A percentile compares a stretch with the other conserved stretches of the same genome.
phyloP scores from a whole-genome alignment of 176 grass and related monocot genomes.

The Musa troglodytarum region DNA sequence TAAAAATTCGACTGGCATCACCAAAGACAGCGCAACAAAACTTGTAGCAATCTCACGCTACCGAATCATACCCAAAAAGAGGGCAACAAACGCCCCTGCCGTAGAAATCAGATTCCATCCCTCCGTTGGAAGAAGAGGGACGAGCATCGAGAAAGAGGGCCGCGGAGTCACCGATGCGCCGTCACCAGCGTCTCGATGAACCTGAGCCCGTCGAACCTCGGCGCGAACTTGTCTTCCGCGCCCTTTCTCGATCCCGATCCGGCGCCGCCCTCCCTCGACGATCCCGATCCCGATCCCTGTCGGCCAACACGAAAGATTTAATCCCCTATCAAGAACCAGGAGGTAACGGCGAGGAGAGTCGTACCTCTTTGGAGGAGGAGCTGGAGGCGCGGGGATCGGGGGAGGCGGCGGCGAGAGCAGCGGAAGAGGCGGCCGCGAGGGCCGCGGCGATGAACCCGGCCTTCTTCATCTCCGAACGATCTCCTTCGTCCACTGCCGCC shows the following conservation, averaged over 20 bases:
- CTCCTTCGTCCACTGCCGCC: too few species aligned
- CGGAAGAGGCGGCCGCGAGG: neutral
- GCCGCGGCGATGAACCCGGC: neutral
- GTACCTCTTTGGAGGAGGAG: neutral
- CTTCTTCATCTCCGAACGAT: neutral
- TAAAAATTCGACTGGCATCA: too few species aligned
- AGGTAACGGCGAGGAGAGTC: neutral
- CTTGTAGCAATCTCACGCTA: conserved; percentile 17
- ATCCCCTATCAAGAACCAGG: neutral
- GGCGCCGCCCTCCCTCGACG: neutral
- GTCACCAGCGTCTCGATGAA: conserved; percentile 12
- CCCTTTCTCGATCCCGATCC: neutral
- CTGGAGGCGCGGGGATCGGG: neutral
- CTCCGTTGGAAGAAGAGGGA: neutral
- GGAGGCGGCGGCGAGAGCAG: neutral
- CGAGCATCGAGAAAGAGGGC: too few species aligned
- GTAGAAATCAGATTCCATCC: neutral
- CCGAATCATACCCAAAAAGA: neutral
- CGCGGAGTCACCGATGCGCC: conserved; percentile 2
- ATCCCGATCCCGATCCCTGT: neutral
- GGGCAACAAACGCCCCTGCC: neutral
- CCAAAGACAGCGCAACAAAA: neutral
- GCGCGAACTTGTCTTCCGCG: neutral
- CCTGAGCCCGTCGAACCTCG: conserved; percentile 10
- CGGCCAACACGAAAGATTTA: too few species aligned